Conservation (phyloP, 2,329 filamentous ascomycete genomes). For the Allantophomopsis cytisporea region DNA sequence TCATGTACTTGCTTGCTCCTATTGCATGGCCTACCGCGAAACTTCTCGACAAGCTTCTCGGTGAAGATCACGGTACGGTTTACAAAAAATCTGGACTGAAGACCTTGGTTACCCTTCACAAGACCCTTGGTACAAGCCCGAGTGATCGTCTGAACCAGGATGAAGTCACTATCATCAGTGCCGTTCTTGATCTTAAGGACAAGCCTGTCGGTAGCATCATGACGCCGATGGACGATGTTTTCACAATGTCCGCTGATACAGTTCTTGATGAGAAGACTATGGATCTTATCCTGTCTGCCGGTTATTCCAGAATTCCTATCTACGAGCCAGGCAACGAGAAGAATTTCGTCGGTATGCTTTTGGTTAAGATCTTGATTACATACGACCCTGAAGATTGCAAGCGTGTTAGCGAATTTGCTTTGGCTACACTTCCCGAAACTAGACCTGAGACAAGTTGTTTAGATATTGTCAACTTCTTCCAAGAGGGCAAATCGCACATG, state of each 20-base stretch:
- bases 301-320: constrained; percentile 93
- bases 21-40: constrained; percentile 93
- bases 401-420: constrained; percentile 75
- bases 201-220: constrained; percentile 93
- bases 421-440: constrained; percentile 91
- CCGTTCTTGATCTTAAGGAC: constrained; percentile 89
- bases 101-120: constrained; percentile 88
- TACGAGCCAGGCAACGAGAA: constrained; percentile 70
- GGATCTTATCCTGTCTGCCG: constrained; percentile 83
- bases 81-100: constrained; percentile 98
- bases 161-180: constrained; percentile 97
- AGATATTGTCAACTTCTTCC: constrained; percentile 99
- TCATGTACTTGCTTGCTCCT: constrained; percentile 89
- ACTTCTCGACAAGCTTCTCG: constrained; percentile 82
- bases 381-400: constrained; percentile 92
- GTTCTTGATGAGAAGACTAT: constrained; percentile 88
- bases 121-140: constrained; percentile 72
- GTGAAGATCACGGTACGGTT: constrained; percentile 87
- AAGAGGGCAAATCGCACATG: constrained; percentile 99
- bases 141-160: constrained; percentile 86
- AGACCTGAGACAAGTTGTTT: constrained; percentile 90
- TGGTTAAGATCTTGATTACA: constrained; percentile 97
- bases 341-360: constrained; percentile 93
- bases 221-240: constrained; percentile 97
- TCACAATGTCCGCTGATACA: constrained; percentile 91